Evolutionary conservation across 1,284 basidiomycete species (phyloP).

Genomic region (Pterula multifida): DNA sequence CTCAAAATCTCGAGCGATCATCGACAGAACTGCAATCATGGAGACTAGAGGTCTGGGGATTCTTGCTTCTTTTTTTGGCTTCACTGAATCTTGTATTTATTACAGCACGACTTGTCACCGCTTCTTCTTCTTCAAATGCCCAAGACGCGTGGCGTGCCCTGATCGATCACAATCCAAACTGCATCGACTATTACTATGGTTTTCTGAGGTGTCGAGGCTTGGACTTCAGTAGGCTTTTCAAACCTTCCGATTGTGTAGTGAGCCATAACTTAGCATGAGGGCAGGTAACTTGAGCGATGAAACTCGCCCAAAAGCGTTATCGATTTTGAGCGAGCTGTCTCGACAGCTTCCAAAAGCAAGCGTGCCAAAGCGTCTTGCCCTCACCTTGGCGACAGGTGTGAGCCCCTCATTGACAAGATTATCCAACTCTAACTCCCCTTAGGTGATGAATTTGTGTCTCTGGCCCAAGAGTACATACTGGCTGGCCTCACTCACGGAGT

Average conservation of each 20-base stretch:
- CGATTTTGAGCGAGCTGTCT: constrained; percentile 47
- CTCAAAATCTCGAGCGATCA: constrained; percentile 52
- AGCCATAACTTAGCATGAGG: not conserved
- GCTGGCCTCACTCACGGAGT: constrained; percentile 75
- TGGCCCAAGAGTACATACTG: constrained; percentile 46
- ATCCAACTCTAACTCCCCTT: constrained; percentile 6
- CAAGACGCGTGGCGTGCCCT: constrained; percentile 70
- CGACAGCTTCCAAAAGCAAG: constrained; percentile 54
- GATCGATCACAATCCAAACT: constrained; percentile 82
- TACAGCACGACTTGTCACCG: constrained; percentile 62
- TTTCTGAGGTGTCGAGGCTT: constrained; percentile 60
- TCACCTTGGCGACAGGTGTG: constrained; percentile 50
- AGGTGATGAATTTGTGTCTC: constrained; percentile 28
- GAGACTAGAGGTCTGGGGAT: constrained; percentile 50
- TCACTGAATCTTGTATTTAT: constrained; percentile 10
- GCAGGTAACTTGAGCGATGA: constrained; percentile 23
- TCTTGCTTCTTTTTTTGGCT: constrained; percentile 7
- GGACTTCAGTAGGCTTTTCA: constrained; percentile 40
- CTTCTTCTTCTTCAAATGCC: constrained; percentile 56
- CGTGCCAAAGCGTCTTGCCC: constrained; percentile 63
- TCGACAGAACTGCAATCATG: constrained; percentile 62
- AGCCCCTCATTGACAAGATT: not conserved
- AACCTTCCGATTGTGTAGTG: not conserved
- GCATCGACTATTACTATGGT: constrained; percentile 69
- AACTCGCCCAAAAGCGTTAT: constrained; percentile 41